Conservation (phyloP, 139 green algal species). For the Chara braunii region DNA sequence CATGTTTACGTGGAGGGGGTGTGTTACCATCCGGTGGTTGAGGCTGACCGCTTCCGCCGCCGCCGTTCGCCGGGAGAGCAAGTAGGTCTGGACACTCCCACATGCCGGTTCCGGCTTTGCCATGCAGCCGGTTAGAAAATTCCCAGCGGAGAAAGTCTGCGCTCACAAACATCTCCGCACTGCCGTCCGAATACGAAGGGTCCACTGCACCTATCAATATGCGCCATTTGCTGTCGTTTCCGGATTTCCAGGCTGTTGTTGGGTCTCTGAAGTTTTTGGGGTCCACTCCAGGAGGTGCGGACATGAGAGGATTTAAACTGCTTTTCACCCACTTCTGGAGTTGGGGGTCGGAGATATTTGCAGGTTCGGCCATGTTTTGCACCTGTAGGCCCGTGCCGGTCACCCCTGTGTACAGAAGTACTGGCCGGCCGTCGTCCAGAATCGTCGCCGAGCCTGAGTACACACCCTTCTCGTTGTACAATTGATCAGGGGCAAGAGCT, state of each 20-base stretch:
- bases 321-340: conserved; percentile 26
- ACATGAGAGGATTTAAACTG: conserved; percentile 6
- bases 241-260: conserved; percentile 20
- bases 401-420: conserved; percentile 15
- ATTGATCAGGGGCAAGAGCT: conserved; percentile 24
- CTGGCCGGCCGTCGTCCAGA: conserved; percentile 4
- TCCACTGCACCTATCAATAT: conserved; percentile 17
- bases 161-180: conserved; percentile 1
- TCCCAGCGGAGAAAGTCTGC: conserved; percentile 11
- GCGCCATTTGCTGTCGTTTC: conserved; percentile 14
- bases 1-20: no score
- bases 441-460: conserved; percentile 29
- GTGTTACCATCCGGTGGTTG: no score
- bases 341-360: conserved; percentile 1
- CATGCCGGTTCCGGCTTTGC: conserved; percentile 25
- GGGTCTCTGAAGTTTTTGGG: conserved; percentile 25
- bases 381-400: conserved; percentile 3
- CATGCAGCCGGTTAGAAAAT: no score
- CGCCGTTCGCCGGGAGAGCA: no score
- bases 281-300: conserved; percentile 2
- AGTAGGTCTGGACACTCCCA: no score
- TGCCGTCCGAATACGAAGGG: no score
- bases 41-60: no score
- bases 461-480: conserved; percentile 29
- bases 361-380: conserved; percentile 13